phyloP scores from a whole-genome alignment of 441 rosid species.

The Rhodomyrtus psidioides region DNA sequence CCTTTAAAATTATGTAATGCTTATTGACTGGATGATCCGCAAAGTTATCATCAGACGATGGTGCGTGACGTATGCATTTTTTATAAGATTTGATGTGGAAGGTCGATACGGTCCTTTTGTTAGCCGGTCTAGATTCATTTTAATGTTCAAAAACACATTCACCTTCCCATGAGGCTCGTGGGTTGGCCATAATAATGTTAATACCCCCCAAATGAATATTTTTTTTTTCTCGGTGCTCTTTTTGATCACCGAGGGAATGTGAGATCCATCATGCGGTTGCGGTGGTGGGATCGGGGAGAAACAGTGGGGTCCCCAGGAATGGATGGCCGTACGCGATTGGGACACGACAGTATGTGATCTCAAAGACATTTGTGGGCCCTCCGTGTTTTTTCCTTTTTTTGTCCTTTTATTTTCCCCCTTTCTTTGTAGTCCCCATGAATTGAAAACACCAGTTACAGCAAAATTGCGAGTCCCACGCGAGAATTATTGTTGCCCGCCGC shows the following conservation, averaged over 20 bases:
- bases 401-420: not conserved
- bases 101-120: not conserved
- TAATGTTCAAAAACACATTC: not conserved
- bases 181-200: not conserved
- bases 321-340: not conserved
- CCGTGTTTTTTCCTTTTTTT: not conserved
- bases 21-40: accelerated
- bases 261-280: not conserved
- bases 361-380: not conserved
- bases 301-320: not conserved
- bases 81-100: not conserved
- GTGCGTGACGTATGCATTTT: accelerated
- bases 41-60: not conserved
- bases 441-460: not conserved
- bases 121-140: not conserved
- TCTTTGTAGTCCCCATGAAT: not conserved
- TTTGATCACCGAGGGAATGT: not conserved
- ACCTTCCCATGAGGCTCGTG: not conserved
- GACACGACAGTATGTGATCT: not conserved
- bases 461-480: not conserved
- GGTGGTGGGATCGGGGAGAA: not conserved
- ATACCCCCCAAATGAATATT: no score
- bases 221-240: accelerated
- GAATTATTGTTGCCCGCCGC: not conserved
- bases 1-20: not conserved